Evolutionary conservation across 805 yeast genomes (phyloP), one percentile per base, ranked within the genome.

Genomic region (Maudiozyma saulgeensis): DNA sequence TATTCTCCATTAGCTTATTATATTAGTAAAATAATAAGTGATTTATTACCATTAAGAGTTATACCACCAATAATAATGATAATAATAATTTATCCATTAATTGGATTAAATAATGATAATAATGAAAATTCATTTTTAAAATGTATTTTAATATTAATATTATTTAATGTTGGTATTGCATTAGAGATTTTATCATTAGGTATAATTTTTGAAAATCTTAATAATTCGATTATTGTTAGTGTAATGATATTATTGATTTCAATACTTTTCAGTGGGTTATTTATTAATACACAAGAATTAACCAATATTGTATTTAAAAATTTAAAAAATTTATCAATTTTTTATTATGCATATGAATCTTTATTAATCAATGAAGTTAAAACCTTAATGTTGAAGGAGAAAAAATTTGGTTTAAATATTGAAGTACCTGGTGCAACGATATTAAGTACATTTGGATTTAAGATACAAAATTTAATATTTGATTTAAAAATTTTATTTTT

Each of bases 361-460:
- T 71, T 93, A 55, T 76, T 89, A 3, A 90, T 93, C 49, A 93
- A 93, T 66, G 99, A 93, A 63, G 98, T 91, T 9, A 85, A 83
- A 60, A 86, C 87, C 35, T 74, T 93, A 62, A 81, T 87, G 13
- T 73, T 93, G 58, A 80, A 79, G 54, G 99, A 93, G 63, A 82
- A 80, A 63, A 93, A 93, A 68, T 91, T 84, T 61, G 99, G 99
- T 0, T 75, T 93, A 41, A 85, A 90, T 43, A 91, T 93, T 58
- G 96, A 89, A 66, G 95, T 93, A 15, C 99, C 99, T 0, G 99
- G 99, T 11, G 98, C 99, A 2, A 95, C 96, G 1, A 93, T 93
- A 49, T 74, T 93, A 57, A 86, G 95, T 56, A 88, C 98, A 0
- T 93, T 93, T 71, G 99, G 99, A 0, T 93, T 93, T 66, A 78